phyloP scores from a whole-genome alignment of 1,139 yeast species.

The Protomyces arabidopsidicola region DNA sequence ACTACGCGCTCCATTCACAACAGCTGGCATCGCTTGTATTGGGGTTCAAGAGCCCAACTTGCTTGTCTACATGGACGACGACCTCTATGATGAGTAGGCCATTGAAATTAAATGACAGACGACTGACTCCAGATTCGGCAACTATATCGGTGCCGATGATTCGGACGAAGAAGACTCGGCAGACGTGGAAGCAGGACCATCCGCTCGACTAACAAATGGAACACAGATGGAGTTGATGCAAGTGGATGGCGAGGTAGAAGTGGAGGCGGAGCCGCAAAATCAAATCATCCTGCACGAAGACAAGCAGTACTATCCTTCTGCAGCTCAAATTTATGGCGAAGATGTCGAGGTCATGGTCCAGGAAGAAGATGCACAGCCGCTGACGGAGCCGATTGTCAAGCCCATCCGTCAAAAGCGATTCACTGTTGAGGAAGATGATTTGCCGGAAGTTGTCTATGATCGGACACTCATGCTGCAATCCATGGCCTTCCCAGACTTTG shows the following conservation, averaged over 20 bases:
- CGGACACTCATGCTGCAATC: slow-evolving; percentile 54
- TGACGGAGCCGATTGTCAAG: slow-evolving; percentile 61
- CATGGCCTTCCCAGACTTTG: slow-evolving; percentile 56
- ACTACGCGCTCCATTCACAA: too few species aligned
- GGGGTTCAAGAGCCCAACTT: too few species aligned
- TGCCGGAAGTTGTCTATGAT: slow-evolving; percentile 61
- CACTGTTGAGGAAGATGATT: slow-evolving; percentile 48
- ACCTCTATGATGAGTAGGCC: slow-evolving; percentile 29
- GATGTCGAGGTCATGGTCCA: slow-evolving; percentile 64
- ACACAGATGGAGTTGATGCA: slow-evolving; percentile 8
- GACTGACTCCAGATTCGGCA: slow-evolving; percentile 24
- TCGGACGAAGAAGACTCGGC: slow-evolving; percentile 14
- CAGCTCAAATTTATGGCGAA: slow-evolving; percentile 49
- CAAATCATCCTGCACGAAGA: slow-evolving; percentile 48
- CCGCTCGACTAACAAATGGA: background rate
- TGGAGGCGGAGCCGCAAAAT: slow-evolving; percentile 27
- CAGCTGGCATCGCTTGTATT: too few species aligned
- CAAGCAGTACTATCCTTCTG: slow-evolving; percentile 45
- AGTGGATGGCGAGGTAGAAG: slow-evolving; percentile 1
- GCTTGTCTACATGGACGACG: slow-evolving; percentile 28
- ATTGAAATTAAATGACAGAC: too few species aligned
- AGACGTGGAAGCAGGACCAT: background rate
- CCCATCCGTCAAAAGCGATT: slow-evolving; percentile 49
- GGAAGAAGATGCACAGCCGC: slow-evolving; percentile 51
- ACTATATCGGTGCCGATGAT: slow-evolving; percentile 30